These are phyloP conservation scores for Microcos paniculata DNA, from an alignment of 345 rosid species.

Conservation along the genomic window DNA sequence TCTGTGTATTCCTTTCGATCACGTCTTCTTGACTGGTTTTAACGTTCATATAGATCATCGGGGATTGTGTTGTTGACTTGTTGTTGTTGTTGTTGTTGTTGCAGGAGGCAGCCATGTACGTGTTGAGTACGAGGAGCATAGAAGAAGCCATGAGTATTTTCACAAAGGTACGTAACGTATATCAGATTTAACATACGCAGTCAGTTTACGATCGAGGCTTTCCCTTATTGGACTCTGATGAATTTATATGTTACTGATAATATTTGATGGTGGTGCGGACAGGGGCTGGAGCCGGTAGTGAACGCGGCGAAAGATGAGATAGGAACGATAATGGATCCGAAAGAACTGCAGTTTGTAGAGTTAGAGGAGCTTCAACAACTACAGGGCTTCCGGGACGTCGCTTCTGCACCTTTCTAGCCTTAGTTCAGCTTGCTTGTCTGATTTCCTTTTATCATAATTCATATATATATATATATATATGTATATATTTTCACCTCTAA, in stretches of 20 bases:
- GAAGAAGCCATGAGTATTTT: conserved; percentile 51
- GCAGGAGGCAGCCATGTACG: conserved; percentile 54
- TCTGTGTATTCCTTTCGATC: background rate
- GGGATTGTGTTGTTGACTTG: background rate
- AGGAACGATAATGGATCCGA: background rate
- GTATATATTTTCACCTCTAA: too few relatives aligned
- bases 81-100: background rate
- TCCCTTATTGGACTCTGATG: too few relatives aligned
- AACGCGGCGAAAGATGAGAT: background rate
- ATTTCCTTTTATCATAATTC: too few relatives aligned
- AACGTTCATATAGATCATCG: too few relatives aligned
- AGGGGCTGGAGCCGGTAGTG: conserved; percentile 40
- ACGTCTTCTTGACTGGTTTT: background rate
- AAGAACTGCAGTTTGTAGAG: background rate
- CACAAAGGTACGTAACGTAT: too few relatives aligned
- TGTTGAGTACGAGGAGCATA: conserved; percentile 36
- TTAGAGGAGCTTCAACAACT: background rate
- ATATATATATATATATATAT: too few relatives aligned
- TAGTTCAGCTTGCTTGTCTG: background rate
- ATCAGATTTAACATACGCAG: background rate
- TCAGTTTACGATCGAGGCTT: too few relatives aligned
- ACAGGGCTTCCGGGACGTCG: conserved; percentile 7
- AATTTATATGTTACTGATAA: too few relatives aligned
- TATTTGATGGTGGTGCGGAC: too few relatives aligned
- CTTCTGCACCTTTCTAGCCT: conserved; percentile 37